phyloP scores from a whole-genome alignment of 768 basidiomycete species.

The Cytidiella melzeri region DNA sequence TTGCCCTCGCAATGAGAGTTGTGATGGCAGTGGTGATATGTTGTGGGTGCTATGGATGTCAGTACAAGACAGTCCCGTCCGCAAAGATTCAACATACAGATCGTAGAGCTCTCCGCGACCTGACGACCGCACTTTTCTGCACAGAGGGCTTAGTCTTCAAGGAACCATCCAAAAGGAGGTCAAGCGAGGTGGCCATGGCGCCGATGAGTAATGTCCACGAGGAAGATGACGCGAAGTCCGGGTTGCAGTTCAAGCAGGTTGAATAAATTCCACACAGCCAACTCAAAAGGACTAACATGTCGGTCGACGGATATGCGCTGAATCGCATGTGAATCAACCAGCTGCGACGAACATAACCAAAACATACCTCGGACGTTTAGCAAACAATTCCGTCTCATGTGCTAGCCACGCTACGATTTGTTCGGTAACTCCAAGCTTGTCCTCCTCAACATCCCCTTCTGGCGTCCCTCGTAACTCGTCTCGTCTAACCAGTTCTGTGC shows the following conservation, averaged over 20 bases:
- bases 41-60: conserved; percentile 28
- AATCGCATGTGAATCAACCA: not conserved
- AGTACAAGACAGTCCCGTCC: not conserved
- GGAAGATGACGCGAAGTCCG: conserved; percentile 39
- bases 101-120: conserved; percentile 61
- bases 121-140: conserved; percentile 53
- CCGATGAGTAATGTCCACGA: conserved; percentile 47
- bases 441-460: conserved; percentile 34
- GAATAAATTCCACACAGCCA: conserved; percentile 66
- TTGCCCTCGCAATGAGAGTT: conserved; percentile 46
- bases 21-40: conserved; percentile 45
- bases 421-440: conserved; percentile 55
- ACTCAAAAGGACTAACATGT: conserved; percentile 62
- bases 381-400: conserved; percentile 54
- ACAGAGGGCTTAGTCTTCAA: conserved; percentile 51
- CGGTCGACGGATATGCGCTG: conserved; percentile 38
- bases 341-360: conserved; percentile 3
- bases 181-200: conserved; percentile 55
- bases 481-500: conserved; percentile 53
- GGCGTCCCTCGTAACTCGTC: conserved; percentile 48
- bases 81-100: conserved; percentile 34
- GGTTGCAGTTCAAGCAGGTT: conserved; percentile 39
- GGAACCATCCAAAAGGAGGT: conserved; percentile 48
- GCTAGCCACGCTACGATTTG: conserved; percentile 74
- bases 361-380: conserved; percentile 54